Base-by-base conservation (phyloP, 805 yeast species). In the Wickerhamiella musiphila region DNA sequence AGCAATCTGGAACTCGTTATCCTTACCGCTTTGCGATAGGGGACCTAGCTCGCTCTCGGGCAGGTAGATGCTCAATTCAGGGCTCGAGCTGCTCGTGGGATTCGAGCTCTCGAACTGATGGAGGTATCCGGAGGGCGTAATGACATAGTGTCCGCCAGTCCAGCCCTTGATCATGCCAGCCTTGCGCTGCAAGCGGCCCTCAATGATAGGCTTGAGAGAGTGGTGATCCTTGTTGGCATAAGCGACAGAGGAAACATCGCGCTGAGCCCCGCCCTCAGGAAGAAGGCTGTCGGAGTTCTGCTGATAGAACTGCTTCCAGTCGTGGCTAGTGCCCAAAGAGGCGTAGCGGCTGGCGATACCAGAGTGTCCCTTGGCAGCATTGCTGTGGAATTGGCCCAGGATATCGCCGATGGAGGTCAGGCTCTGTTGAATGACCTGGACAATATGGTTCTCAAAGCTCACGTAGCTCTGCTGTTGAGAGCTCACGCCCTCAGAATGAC, bases 161-260 rank as follows among this genome's bases (percentile, higher is more conserved):
- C 58, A 66, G 33, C 54, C 48, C 41, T 63, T 62, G 32, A 54
- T 45, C 18, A 68, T 36, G 23, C 51, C 48, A 5, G 68, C 64
- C 46, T 63, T 65, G 33, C 64, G 59, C 40, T 52, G 51, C 25
- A 67, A 46, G 18, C 55, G 38, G 23, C 73, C 73, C 41, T 64
- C 68, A 11, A 66, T 47, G 17, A 65, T 46, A 2, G 73, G 71
- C 20, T 35, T 39, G 5, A 65, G 53, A 3, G 66, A 41, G 19
- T 49, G 51, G 42, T 63, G 65, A 31, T 47, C 46, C 37, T 50
- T 48, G 43, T 65, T 59, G 19, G 56, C 46, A 43, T 59, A 68
- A 5, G 53, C 38, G 18, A 65, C 45, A 18, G 43, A 37, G 11
- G 46, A 44, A 23, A 61, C 38, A 13, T 51, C 47, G 25, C 71